Conservation (phyloP, 148 eudicot genomes). For the Fagopyrum homotropicum region DNA sequence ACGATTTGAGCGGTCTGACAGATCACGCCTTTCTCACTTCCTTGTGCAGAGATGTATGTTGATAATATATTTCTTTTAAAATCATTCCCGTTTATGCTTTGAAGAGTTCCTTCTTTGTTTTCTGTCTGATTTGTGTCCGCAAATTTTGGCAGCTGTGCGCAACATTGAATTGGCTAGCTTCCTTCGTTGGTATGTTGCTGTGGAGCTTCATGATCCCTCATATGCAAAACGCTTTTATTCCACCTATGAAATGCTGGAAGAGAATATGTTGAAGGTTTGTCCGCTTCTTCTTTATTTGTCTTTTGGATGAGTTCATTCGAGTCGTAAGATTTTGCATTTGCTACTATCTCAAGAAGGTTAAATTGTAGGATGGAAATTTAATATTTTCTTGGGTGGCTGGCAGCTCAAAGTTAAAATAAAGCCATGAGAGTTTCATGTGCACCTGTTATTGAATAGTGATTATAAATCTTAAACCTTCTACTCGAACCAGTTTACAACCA, state of each 20-base stretch:
- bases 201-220: conserved; percentile 91
- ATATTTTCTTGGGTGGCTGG: not conserved
- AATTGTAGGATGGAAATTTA: not conserved
- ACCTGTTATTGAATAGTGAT: not conserved
- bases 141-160: conserved; percentile 49
- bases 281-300: not conserved
- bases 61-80: not conserved
- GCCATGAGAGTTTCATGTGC: not conserved
- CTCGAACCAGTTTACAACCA: conserved; percentile 48
- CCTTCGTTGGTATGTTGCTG: conserved; percentile 97
- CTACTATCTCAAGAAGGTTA: conserved; percentile 1
- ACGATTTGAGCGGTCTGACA: conserved; percentile 95
- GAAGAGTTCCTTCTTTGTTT: conserved; percentile 8
- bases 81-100: conserved; percentile 4
- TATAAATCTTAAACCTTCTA: not conserved
- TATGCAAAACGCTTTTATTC: conserved; percentile 92
- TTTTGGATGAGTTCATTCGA: not conserved
- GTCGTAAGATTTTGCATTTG: not conserved
- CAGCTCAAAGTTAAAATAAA: not conserved
- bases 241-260: conserved; percentile 84
- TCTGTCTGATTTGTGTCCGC: conserved; percentile 10
- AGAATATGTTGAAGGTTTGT: conserved; percentile 82
- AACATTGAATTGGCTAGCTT: conserved; percentile 96
- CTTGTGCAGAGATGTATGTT: conserved; percentile 91
- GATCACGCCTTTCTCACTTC: conserved; percentile 85